Percentiles rank a stretch among this genome's conserved stretches.
Evolutionary conservation across 306 rosid species (phyloP).

Genomic region (Castanea mollissima): DNA sequence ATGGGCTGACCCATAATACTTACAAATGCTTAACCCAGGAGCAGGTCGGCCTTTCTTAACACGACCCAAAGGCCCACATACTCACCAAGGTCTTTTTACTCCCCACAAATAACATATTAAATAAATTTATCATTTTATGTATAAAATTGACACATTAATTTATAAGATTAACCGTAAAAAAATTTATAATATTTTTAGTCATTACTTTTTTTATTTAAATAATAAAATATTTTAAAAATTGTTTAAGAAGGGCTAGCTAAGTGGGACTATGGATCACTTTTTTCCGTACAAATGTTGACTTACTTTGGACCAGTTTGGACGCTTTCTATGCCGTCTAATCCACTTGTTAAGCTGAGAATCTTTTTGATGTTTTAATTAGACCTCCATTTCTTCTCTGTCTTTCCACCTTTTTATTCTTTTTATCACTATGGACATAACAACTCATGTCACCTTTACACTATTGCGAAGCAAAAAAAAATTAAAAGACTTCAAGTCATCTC

Average conservation of each 20-base stretch:
- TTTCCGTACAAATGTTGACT: slow-evolving; percentile 25
- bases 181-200: no score
- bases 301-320: slow-evolving; percentile 20
- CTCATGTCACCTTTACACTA: slow-evolving; percentile 2
- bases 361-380: neutral
- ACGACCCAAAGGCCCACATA: no score
- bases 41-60: no score
- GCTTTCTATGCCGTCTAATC: slow-evolving; percentile 17
- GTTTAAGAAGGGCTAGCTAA: neutral
- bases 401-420: neutral
- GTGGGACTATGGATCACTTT: slow-evolving; percentile 11
- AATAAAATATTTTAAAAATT: neutral
- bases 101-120: no score
- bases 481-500: neutral
- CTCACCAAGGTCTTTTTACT: no score
- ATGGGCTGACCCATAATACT: no score
- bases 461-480: neutral
- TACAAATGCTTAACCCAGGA: no score
- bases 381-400: slow-evolving; percentile 1
- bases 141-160: no score
- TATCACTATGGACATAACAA: neutral
- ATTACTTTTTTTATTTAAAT: neutral
- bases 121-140: no score
- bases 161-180: no score
- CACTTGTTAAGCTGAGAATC: slow-evolving; percentile 6